Percentiles rank a stretch among this genome's conserved stretches.
These are phyloP conservation scores for Leishmania lainsoni DNA, from an alignment of 208 protist species.

Conservation along the genomic window DNA sequence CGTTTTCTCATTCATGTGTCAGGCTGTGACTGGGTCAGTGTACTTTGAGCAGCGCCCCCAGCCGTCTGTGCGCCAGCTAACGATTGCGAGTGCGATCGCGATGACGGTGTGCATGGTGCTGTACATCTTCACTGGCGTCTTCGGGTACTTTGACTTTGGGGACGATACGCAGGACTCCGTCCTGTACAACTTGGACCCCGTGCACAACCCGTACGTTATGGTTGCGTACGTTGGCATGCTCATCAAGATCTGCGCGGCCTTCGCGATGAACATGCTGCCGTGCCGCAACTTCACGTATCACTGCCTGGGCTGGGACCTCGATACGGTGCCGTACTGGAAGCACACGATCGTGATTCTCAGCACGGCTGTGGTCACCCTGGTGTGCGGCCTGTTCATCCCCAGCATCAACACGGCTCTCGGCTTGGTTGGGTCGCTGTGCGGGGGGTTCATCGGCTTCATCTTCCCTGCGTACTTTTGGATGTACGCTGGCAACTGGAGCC, in stretches of 20 bases:
- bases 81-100: conserved; percentile 37
- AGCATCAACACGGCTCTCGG: conserved; percentile 39
- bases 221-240: conserved; percentile 73
- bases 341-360: too few species aligned
- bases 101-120: conserved; percentile 67
- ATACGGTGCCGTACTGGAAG: conserved; percentile 72
- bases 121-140: conserved; percentile 73
- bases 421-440: conserved; percentile 6
- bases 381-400: conserved; percentile 48
- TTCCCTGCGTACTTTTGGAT: conserved; percentile 49
- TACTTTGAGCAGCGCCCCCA: conserved; percentile 57
- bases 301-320: conserved; percentile 53
- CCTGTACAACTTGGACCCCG: conserved; percentile 61
- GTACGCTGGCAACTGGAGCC: conserved; percentile 68
- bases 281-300: conserved; percentile 67
- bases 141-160: conserved; percentile 85
- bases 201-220: conserved; percentile 63
- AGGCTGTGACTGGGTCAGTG: conserved; percentile 43
- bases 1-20: conserved; percentile 76
- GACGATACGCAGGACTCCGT: conserved; percentile 42
- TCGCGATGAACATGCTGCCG: conserved; percentile 68
- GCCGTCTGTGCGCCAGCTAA: conserved; percentile 48
- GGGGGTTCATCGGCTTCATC: conserved; percentile 9
- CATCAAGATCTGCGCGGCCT: conserved; percentile 65
- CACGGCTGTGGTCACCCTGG: conserved; percentile 20